A percentile compares a stretch with the other conserved stretches of the same genome.
These are phyloP conservation scores for Aspergillus sp. DNA, from an alignment of 2,329 filamentous ascomycete species.

Conservation along the genomic window DNA sequence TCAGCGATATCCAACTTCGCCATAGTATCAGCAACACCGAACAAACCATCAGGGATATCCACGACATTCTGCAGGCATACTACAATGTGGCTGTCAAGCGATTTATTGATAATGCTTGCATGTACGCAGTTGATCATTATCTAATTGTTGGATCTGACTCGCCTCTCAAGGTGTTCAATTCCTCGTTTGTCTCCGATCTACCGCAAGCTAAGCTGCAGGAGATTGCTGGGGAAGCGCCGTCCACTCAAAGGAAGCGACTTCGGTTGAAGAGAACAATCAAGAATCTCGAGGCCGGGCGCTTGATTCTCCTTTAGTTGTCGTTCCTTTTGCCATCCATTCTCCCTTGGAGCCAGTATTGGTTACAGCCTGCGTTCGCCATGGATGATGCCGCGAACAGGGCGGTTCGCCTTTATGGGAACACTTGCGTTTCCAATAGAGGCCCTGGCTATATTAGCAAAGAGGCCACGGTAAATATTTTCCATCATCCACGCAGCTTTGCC, in stretches of 20 bases:
- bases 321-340: too few relatives aligned
- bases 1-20: neutral
- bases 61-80: constrained; percentile 60
- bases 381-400: too few relatives aligned
- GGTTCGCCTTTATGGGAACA: too few relatives aligned
- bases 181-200: constrained; percentile 52
- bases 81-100: constrained; percentile 61
- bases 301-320: constrained; percentile 20
- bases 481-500: too few relatives aligned
- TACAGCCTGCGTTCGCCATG: too few relatives aligned
- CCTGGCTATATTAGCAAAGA: too few relatives aligned
- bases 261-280: constrained; percentile 48
- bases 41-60: constrained; percentile 48
- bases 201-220: constrained; percentile 49
- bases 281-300: constrained; percentile 43
- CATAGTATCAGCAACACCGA: constrained; percentile 17
- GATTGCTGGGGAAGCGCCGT: constrained; percentile 59
- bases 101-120: constrained; percentile 63
- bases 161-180: constrained; percentile 55
- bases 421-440: too few relatives aligned
- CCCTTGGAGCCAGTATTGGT: too few relatives aligned
- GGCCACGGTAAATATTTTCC: too few relatives aligned
- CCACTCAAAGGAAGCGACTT: constrained; percentile 41
- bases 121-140: constrained; percentile 57
- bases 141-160: constrained; percentile 52